Conservation (phyloP, 441 rosid genomes). For the Populus trichocarpa region DNA sequence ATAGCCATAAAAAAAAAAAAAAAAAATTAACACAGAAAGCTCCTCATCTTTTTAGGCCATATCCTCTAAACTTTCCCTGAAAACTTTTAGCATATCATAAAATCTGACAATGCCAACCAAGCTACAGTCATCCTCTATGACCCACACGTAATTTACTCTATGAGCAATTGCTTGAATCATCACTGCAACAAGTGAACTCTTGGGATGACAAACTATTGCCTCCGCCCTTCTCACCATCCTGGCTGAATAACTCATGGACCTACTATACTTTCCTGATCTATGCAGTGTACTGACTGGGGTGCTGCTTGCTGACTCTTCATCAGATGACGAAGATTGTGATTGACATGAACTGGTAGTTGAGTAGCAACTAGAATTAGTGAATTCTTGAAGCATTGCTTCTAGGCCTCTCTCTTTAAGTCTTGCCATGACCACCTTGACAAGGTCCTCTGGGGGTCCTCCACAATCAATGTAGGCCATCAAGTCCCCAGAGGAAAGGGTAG, state of each 20-base stretch:
- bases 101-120: constrained; percentile 86
- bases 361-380: constrained; percentile 22
- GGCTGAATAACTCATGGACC: constrained; percentile 72
- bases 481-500: constrained; percentile 72
- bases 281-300: constrained; percentile 17
- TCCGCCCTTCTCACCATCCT: constrained; percentile 79
- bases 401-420: constrained; percentile 53
- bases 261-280: constrained; percentile 34
- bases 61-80: constrained; percentile 53
- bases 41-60: constrained; percentile 20
- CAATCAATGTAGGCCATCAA: constrained; percentile 90
- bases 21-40: background rate
- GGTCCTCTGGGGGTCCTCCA: constrained; percentile 86
- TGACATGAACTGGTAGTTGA: constrained; percentile 12
- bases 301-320: constrained; percentile 46
- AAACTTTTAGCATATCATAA: constrained; percentile 55
- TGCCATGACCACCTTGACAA: constrained; percentile 49
- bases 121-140: constrained; percentile 61
- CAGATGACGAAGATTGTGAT: constrained; percentile 49
- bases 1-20: constrained; percentile 1
- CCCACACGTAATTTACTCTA: constrained; percentile 91
- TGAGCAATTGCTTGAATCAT: constrained; percentile 90
- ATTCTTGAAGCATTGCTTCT: constrained; percentile 50
- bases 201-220: constrained; percentile 74
- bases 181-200: constrained; percentile 88